Percentiles rank a stretch among this genome's conserved stretches.
phyloP scores from a whole-genome alignment of 2,329 filamentous ascomycete species.

The Blastomyces emzantsi region DNA sequence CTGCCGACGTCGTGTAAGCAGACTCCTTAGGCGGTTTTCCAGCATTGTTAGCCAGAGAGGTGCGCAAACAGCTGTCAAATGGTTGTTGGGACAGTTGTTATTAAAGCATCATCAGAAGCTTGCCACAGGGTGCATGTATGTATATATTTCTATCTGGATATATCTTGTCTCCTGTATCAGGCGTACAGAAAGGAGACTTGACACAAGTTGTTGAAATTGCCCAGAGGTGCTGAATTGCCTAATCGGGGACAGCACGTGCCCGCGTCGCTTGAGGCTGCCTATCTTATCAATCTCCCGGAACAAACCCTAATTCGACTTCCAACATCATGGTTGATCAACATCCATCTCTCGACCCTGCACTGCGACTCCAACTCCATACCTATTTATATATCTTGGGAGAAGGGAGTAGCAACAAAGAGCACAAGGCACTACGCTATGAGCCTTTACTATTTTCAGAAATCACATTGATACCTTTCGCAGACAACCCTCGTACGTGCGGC shows the following conservation, averaged over 20 bases:
- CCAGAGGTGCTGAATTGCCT: not conserved
- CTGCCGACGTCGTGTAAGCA: slow-evolving; percentile 25
- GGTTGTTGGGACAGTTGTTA: not conserved
- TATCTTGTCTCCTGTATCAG: not conserved
- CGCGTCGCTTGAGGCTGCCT: not conserved
- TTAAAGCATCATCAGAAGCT: not conserved
- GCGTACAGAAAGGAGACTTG: not conserved
- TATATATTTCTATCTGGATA: not conserved
- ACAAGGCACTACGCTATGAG: not conserved
- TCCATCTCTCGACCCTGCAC: not conserved
- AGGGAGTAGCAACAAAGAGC: too few species aligned
- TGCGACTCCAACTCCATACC: not conserved
- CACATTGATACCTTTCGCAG: not conserved
- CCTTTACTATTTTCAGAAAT: not conserved
- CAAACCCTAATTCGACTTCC: not conserved
- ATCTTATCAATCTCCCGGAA: slow-evolving; percentile 1
- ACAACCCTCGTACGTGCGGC: not conserved
- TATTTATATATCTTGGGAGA: not conserved
- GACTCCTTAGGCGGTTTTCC: slow-evolving; percentile 31
- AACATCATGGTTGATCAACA: not conserved
- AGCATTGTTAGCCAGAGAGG: slow-evolving; percentile 9
- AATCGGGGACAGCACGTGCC: not conserved
- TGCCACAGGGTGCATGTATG: not conserved
- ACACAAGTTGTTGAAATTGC: not conserved
- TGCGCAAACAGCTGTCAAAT: not conserved